A percentile compares a stretch with the other conserved stretches of the same genome.
Evolutionary conservation across 2,329 filamentous ascomycete species (phyloP).

Genomic region (Neopestalotiopsis rosae): DNA sequence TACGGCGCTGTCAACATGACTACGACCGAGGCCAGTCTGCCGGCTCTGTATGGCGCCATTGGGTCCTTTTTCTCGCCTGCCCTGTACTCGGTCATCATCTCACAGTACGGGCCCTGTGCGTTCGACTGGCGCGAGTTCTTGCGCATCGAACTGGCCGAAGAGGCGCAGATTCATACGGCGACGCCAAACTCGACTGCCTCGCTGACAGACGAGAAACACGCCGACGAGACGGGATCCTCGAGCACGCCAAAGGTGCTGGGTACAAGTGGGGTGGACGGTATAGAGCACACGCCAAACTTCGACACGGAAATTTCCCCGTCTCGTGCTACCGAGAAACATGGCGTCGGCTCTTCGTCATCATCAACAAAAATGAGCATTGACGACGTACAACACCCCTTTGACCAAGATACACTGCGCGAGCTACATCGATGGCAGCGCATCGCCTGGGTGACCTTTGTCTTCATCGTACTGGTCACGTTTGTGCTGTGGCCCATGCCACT

Average conservation of each 20-base stretch:
- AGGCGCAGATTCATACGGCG: constrained; percentile 28
- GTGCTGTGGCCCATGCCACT: constrained; percentile 55
- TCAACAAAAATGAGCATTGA: neutral
- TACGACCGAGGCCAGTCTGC: constrained; percentile 45
- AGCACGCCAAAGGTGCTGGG: neutral
- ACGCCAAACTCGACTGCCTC: neutral
- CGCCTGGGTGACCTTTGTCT: constrained; percentile 44
- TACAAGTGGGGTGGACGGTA: neutral
- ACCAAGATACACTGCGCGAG: constrained; percentile 37
- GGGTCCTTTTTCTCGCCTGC: constrained; percentile 51
- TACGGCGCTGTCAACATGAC: constrained; percentile 45
- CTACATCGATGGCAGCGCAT: constrained; percentile 44
- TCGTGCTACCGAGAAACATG: neutral
- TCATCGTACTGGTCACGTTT: constrained; percentile 50
- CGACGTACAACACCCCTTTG: constrained; percentile 43
- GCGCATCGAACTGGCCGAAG: constrained; percentile 50
- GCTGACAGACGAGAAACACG: neutral
- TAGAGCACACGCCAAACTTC: constrained; percentile 42
- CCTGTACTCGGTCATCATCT: constrained; percentile 49
- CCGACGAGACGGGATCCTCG: neutral
- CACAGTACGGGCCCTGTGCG: constrained; percentile 40
- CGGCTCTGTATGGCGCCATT: constrained; percentile 49
- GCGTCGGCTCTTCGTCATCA: neutral
- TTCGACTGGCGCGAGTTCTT: constrained; percentile 46
- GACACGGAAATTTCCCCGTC: neutral